phyloP scores from a whole-genome alignment of 768 basidiomycete genomes.

The Tulasnella sp. region DNA sequence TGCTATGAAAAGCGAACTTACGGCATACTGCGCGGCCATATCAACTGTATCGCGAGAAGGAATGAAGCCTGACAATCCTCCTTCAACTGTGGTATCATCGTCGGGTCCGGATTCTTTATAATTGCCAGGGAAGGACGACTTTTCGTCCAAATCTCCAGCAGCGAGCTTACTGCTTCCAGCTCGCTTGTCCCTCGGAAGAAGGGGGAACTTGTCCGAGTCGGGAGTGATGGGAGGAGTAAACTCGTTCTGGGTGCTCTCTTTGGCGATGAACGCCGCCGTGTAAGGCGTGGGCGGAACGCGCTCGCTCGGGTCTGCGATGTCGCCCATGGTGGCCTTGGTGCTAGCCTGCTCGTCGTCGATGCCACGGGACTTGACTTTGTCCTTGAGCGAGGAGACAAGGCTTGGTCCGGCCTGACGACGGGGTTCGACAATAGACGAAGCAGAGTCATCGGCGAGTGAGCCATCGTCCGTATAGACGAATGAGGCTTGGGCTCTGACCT shows the following conservation, averaged over 20 bases:
- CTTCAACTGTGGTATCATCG: not conserved
- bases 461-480: constrained; percentile 4
- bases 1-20: constrained; percentile 4
- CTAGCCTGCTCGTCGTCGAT: not conserved
- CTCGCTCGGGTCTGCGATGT: not conserved
- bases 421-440: not conserved
- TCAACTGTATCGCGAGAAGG: constrained; percentile 8
- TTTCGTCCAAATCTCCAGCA: not conserved
- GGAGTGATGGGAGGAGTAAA: constrained; percentile 13
- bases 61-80: not conserved
- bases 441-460: not conserved
- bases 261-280: not conserved
- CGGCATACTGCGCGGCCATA: constrained; percentile 9
- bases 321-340: not conserved
- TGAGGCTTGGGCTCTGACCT: not conserved
- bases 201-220: constrained; percentile 4
- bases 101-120: not conserved
- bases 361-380: not conserved
- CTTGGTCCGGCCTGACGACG: not conserved
- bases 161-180: not conserved
- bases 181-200: not conserved
- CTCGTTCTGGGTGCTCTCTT: not conserved
- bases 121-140: not conserved
- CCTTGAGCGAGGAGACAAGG: not conserved
- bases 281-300: not conserved